Evolutionary conservation across 371 early-diverging fungal genomes (phyloP).

Genomic region (Synchytrium microbalum): DNA sequence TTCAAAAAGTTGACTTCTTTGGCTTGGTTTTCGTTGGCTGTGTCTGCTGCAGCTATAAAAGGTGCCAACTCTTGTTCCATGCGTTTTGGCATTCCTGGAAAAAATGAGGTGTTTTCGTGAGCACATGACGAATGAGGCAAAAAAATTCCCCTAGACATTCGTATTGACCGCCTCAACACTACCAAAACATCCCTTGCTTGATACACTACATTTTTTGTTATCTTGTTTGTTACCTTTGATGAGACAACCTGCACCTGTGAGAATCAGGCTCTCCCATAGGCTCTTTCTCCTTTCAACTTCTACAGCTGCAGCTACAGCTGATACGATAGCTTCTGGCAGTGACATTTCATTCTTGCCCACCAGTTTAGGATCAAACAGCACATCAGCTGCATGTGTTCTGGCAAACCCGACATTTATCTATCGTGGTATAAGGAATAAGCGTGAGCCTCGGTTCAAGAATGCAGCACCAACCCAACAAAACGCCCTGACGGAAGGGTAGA

Average conservation of each 20-base stretch:
- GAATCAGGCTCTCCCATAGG: conserved; percentile 72
- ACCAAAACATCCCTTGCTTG: too few relatives aligned
- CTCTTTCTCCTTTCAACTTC: conserved; percentile 69
- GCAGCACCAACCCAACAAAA: too few relatives aligned
- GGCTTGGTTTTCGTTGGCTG: conserved; percentile 67
- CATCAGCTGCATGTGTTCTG: conserved; percentile 51
- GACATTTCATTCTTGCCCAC: conserved; percentile 35
- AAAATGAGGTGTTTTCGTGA: too few relatives aligned
- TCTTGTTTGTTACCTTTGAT: conserved; percentile 39
- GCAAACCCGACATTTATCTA: conserved; percentile 53
- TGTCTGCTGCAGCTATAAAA: conserved; percentile 59
- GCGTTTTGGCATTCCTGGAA: conserved; percentile 46
- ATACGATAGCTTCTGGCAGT: conserved; percentile 56
- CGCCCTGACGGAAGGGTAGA: too few relatives aligned
- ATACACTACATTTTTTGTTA: too few relatives aligned
- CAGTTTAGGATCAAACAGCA: conserved; percentile 55
- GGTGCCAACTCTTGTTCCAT: conserved; percentile 50
- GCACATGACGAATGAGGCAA: too few relatives aligned
- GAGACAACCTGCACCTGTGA: conserved; percentile 57
- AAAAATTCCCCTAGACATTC: neutral
- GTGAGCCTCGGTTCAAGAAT: too few relatives aligned
- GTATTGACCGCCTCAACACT: too few relatives aligned
- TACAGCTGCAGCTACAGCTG: conserved; percentile 49
- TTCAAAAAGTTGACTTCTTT: conserved; percentile 60
- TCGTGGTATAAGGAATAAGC: too few relatives aligned